Base-by-base conservation (phyloP, 257 asterid genomes). In the Capsicum chinense region DNA sequence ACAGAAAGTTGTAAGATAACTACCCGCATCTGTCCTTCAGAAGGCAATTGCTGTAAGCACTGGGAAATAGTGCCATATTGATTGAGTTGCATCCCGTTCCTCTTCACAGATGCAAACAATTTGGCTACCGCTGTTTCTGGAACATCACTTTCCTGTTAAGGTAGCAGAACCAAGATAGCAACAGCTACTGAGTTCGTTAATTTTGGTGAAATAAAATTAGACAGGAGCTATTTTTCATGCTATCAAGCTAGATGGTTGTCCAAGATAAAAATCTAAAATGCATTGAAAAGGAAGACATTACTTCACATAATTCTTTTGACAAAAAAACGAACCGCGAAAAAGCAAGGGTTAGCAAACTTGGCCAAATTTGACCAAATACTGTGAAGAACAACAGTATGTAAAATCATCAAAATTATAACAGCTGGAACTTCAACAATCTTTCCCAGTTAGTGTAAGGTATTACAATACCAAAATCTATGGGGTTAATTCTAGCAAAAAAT, bases 11-110 rank as follows among this genome's bases (percentile, higher is more conserved):
- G n/a, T 78, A 54, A 12, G 26, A 82, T 44, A 59, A 82, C 70
- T 88, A 97, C 99, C 98, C 76, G 95, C 91, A 97, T 86, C 84
- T 93, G 97, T 85, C 88, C 97, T 90, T 95, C 98, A 84, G 97
- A 90, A 68, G 99, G 98, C 85, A 93, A 83, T 84, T 89, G 92
- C 88, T 93, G 98, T 92, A 95, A 86, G 93, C 99, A 93, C 69
- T 88, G 91, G 79, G 91, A 52, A 87, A 87, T 68, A 83, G 89
- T 85, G 82, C 91, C 98, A 82, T 93, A 93, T 81, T 90, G 94
- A 86, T 83, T 87, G 85, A 88, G 81, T 80, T 90, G 97, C 13
- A 83, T 48, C 39, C 79, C 92, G 80, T 87, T 91, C 84, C 89
- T 84, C 87, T 93, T 95, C 35, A 94, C 90, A 86, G 95, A 89